Base-by-base conservation (phyloP, 352 stramenopile species). In the Globisporangium paroecandrum region DNA sequence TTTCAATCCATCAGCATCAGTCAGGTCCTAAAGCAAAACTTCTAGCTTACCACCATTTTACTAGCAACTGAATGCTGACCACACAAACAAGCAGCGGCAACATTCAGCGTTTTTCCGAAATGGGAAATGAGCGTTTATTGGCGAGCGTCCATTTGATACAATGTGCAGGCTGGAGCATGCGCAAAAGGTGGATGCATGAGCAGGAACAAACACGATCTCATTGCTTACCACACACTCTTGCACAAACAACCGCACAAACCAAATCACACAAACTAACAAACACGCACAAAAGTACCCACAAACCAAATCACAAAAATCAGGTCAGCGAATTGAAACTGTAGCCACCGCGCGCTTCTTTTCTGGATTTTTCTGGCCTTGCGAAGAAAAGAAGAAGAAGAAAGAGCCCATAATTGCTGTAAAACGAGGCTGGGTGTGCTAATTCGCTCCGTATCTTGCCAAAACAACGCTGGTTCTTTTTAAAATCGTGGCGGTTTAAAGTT, bases 331-430 rank as follows among this genome's bases (percentile, higher is more conserved):
- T 20, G 22, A 56, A 56, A 56, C 49, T 29, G 49, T 12, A 55
- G 20, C 49, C 49, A 32, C 24, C 24, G 15, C 32, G 32, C 32
- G 7, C 32, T 3, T 24, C 25, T 20, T 60, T 8, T 60, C 55
- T 60, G 55, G 55, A 60, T 46, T 60, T 46, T 60, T 60, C 55
- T 46, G 18, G 29, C 55, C 54, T 18, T 43, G 36, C 36, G 12
- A 43, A 43, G 36, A 43, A 43, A 43, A 20, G 51, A 46, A 46
- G 4, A 25, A 59, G 27, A 46, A 60, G 24, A 46, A 60, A 43
- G 55, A 43, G 43, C 29, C 55, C 29, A 46, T 43, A 27, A 20
- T 27, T 49, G 10, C 9, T 20, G 41, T 49, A 49, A 22, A 49
- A 49, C 15, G 22, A 49, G 41, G 6, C 15, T 32, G 29, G 0